These are phyloP conservation scores for Suillus bovinus DNA, from an alignment of 768 basidiomycete genomes.

Conservation along the genomic window DNA sequence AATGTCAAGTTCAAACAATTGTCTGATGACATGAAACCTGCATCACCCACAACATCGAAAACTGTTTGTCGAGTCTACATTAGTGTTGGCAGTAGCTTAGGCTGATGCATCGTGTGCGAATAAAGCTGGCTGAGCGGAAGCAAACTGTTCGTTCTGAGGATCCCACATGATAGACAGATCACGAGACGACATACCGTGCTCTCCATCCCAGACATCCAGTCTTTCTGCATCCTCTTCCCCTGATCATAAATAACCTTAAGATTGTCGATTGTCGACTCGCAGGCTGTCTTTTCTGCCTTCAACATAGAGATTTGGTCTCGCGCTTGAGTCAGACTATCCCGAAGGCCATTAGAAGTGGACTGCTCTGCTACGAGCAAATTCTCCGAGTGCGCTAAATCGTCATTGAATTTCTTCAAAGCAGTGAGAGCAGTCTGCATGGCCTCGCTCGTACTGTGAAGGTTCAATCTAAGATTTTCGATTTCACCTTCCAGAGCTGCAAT, in stretches of 20 bases:
- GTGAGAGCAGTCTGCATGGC: neutral
- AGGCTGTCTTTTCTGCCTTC: constrained; percentile 32
- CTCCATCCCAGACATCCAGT: constrained; percentile 36
- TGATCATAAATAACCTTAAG: constrained; percentile 34
- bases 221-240: constrained; percentile 35
- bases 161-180: neutral
- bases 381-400: neutral
- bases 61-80: neutral
- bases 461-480: neutral
- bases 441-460: neutral
- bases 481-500: constrained; percentile 7
- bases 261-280: constrained; percentile 36
- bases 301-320: constrained; percentile 37
- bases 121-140: neutral
- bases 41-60: neutral
- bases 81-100: neutral
- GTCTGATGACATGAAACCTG: neutral
- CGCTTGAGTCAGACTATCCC: constrained; percentile 21
- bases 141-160: constrained; percentile 2
- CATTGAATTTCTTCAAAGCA: neutral
- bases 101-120: neutral
- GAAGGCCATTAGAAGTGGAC: neutral
- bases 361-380: neutral
- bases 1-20: neutral
- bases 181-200: constrained; percentile 33